These are phyloP conservation scores for Aureobasidium subglaciale DNA, from an alignment of 2,329 filamentous ascomycete genomes.

Conservation along the genomic window DNA sequence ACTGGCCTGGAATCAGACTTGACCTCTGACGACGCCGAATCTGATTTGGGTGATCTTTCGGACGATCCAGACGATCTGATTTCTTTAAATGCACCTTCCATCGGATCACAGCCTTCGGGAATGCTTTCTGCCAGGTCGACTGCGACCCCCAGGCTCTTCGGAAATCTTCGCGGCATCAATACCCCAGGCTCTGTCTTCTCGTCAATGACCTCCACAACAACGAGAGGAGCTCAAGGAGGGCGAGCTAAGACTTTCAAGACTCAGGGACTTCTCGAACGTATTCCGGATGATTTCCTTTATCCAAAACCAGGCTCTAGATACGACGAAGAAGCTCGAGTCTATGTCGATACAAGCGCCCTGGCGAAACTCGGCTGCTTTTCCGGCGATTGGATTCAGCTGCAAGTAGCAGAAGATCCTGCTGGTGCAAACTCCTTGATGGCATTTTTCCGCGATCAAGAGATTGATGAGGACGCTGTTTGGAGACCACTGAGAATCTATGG, in stretches of 20 bases:
- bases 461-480: slow-evolving; percentile 58
- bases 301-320: slow-evolving; percentile 80
- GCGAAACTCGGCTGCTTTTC: slow-evolving; percentile 93
- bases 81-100: slow-evolving; percentile 69
- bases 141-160: slow-evolving; percentile 71
- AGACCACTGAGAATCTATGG: slow-evolving; percentile 84
- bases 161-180: slow-evolving; percentile 65
- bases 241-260: slow-evolving; percentile 78
- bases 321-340: slow-evolving; percentile 78
- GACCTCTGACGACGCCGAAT: slow-evolving; percentile 31
- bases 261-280: slow-evolving; percentile 63
- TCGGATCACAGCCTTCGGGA: slow-evolving; percentile 71
- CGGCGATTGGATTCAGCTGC: slow-evolving; percentile 89
- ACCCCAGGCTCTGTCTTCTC: slow-evolving; percentile 88
- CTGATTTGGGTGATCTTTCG: slow-evolving; percentile 64
- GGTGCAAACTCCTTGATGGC: slow-evolving; percentile 25
- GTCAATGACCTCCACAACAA: slow-evolving; percentile 76
- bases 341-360: slow-evolving; percentile 79
- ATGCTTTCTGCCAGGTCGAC: slow-evolving; percentile 72
- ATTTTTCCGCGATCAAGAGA: slow-evolving; percentile 45
- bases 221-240: slow-evolving; percentile 59
- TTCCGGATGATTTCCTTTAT: slow-evolving; percentile 73
- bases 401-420: slow-evolving; percentile 66
- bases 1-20: slow-evolving; percentile 25
- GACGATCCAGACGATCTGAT: slow-evolving; percentile 96